Percentiles rank a stretch among this genome's conserved stretches.
phyloP scores from a whole-genome alignment of 768 basidiomycete species.

The Candolleomyces efflorescens region DNA sequence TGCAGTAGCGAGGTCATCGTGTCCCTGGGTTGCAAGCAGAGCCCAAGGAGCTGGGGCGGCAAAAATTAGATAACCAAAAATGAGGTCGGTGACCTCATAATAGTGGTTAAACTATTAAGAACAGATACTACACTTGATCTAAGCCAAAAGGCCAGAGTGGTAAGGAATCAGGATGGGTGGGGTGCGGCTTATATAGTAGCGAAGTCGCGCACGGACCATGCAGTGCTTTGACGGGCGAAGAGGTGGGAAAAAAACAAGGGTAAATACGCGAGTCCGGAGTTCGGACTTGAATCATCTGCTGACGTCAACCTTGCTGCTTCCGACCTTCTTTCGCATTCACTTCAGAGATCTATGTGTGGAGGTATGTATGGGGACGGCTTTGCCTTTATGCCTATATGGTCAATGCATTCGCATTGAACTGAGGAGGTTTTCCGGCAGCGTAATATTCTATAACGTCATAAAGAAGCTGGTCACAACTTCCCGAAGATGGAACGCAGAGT shows the following conservation, averaged over 20 bases:
- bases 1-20: constrained; percentile 56
- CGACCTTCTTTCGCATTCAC: background rate
- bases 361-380: too few relatives aligned
- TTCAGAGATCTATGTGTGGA: too few relatives aligned
- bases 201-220: constrained; percentile 32
- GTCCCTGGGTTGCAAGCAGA: constrained; percentile 56
- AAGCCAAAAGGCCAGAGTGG: constrained; percentile 96
- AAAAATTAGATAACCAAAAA: constrained; percentile 56
- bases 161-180: constrained; percentile 35
- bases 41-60: constrained; percentile 46
- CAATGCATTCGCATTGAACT: too few relatives aligned
- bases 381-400: too few relatives aligned
- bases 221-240: background rate
- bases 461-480: too few relatives aligned
- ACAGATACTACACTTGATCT: constrained; percentile 98
- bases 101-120: constrained; percentile 81
- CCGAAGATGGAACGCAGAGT: too few relatives aligned
- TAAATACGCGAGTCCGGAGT: background rate
- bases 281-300: background rate
- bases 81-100: constrained; percentile 52
- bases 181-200: constrained; percentile 22
- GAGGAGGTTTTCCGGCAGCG: too few relatives aligned
- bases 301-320: too few relatives aligned
- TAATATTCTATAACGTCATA: too few relatives aligned
- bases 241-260: background rate